phyloP scores from a whole-genome alignment of 345 rosid species.

The Euphorbia peplus region DNA sequence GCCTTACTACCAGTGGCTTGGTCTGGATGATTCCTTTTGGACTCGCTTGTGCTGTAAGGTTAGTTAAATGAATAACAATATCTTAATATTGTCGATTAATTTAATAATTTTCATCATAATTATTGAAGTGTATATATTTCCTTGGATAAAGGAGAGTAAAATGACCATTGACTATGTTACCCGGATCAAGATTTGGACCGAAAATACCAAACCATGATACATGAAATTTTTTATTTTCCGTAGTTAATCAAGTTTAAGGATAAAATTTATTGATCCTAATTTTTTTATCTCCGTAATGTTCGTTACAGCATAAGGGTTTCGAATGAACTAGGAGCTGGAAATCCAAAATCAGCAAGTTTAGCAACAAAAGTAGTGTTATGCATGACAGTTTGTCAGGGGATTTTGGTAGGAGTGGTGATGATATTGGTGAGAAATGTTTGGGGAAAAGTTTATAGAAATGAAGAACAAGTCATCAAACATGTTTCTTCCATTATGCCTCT shows the following conservation, averaged over 20 bases:
- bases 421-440: constrained; percentile 12
- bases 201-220: too few relatives aligned
- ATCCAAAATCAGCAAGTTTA: neutral
- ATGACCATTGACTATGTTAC: too few relatives aligned
- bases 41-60: constrained; percentile 75
- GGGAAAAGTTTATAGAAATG: constrained; percentile 26
- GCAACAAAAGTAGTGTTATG: constrained; percentile 1
- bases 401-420: constrained; percentile 3
- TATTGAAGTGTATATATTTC: too few relatives aligned
- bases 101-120: too few relatives aligned
- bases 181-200: too few relatives aligned
- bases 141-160: too few relatives aligned
- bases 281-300: too few relatives aligned
- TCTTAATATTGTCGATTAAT: too few relatives aligned
- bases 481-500: constrained; percentile 19
- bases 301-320: constrained; percentile 26
- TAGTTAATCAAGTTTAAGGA: too few relatives aligned
- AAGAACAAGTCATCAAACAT: constrained; percentile 19
- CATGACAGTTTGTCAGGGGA: constrained; percentile 12
- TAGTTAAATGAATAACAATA: constrained; percentile 9
- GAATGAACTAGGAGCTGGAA: constrained; percentile 33
- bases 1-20: constrained; percentile 57
- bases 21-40: constrained; percentile 84
- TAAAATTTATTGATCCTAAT: too few relatives aligned
- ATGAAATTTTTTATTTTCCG: too few relatives aligned